Conservation (phyloP, 108 stramenopile genomes). For the Pseudonitzschia delicatissima region DNA sequence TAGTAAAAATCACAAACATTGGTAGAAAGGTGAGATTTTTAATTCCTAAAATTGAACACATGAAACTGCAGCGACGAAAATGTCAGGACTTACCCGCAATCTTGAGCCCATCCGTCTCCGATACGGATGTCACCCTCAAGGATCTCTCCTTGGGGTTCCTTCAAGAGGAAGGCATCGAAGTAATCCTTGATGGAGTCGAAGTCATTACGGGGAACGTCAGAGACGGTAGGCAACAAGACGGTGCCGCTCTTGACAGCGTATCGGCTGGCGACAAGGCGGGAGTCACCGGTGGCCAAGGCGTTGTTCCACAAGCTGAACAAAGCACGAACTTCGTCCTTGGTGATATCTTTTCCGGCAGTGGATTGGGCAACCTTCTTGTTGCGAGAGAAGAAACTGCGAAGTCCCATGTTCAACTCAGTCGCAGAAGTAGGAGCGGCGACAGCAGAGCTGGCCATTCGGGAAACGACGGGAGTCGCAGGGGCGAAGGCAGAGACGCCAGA, state of each 20-base stretch:
- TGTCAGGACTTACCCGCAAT: constrained; percentile 36
- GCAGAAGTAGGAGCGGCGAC: constrained; percentile 7
- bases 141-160: constrained; percentile 58
- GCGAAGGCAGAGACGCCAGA: not conserved
- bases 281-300: constrained; percentile 60
- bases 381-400: constrained; percentile 6
- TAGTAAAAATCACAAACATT: not conserved
- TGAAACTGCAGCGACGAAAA: too few relatives aligned
- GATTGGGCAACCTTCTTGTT: not conserved
- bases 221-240: constrained; percentile 55
- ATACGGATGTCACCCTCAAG: constrained; percentile 52
- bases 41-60: not conserved
- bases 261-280: constrained; percentile 48
- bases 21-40: not conserved
- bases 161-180: constrained; percentile 56
- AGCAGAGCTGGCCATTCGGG: constrained; percentile 2
- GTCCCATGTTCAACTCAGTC: constrained; percentile 14
- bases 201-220: constrained; percentile 53
- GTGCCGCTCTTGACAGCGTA: constrained; percentile 51
- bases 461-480: constrained; percentile 1
- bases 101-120: constrained; percentile 48
- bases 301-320: constrained; percentile 71
- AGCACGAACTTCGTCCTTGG: constrained; percentile 52
- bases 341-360: constrained; percentile 12
- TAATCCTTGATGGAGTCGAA: constrained; percentile 61